Conservation (phyloP, 176 grass and related monocot species). For the Oryza rufipogon region DNA sequence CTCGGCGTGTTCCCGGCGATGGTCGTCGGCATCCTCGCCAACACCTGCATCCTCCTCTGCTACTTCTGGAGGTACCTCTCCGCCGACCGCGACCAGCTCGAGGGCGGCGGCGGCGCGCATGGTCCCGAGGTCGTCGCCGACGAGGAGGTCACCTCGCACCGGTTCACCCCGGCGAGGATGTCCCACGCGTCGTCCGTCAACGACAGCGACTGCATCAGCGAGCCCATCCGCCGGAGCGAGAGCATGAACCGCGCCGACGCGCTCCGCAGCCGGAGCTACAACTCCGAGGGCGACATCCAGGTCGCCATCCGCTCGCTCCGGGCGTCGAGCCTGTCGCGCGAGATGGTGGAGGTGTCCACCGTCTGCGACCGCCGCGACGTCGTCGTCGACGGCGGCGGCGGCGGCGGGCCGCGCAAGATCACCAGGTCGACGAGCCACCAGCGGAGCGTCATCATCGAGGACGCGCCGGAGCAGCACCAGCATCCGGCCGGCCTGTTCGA, state of each 20-base stretch:
- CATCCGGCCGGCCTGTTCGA: neutral
- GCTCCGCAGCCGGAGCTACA: constrained; percentile 64
- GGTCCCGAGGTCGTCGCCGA: constrained; percentile 57
- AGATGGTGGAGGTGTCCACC: constrained; percentile 61
- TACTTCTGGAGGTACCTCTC: constrained; percentile 83
- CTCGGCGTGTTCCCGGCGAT: constrained; percentile 78
- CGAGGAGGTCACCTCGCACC: constrained; percentile 78
- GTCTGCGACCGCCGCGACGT: constrained; percentile 46
- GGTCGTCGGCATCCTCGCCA: constrained; percentile 71
- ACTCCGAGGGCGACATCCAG: constrained; percentile 80
- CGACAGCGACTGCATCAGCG: constrained; percentile 40
- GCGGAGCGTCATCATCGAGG: constrained; percentile 54
- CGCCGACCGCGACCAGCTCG: constrained; percentile 44
- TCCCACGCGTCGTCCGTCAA: constrained; percentile 63
- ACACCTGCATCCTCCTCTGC: constrained; percentile 64
- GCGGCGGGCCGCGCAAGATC: constrained; percentile 44
- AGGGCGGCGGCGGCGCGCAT: constrained; percentile 6
- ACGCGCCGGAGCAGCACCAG: constrained; percentile 39
- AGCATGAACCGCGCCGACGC: constrained; percentile 42
- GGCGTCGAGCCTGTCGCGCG: constrained; percentile 53
- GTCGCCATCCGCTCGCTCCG: constrained; percentile 45
- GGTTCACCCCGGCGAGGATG: constrained; percentile 86
- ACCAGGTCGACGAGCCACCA: constrained; percentile 57
- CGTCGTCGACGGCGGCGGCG: neutral
- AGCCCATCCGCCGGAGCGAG: constrained; percentile 42